Evolutionary conservation across 768 basidiomycete species (phyloP).

Genomic region (Boletus patriciae): DNA sequence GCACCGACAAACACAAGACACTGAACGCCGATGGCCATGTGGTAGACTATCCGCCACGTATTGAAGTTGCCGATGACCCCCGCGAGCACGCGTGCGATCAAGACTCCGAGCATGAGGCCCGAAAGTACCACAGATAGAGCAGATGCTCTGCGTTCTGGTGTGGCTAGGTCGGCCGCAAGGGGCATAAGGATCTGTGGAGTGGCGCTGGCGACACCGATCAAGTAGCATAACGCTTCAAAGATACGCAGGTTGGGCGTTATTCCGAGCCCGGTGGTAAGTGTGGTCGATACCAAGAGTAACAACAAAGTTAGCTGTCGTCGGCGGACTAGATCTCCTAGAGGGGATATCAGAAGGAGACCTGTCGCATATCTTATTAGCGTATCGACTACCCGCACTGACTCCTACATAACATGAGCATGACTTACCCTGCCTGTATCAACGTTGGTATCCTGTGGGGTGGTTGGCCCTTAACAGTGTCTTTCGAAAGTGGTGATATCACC

Average conservation of each 20-base stretch:
- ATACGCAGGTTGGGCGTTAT: conserved; percentile 56
- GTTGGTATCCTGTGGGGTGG: conserved; percentile 54
- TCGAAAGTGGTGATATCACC: conserved; percentile 2
- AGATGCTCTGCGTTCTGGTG: conserved; percentile 66
- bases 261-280: conserved; percentile 71
- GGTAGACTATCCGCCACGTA: conserved; percentile 76
- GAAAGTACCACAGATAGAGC: conserved; percentile 76
- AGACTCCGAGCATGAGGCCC: conserved; percentile 67
- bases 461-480: background rate
- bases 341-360: conserved; percentile 74
- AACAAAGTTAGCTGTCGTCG: conserved; percentile 67
- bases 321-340: conserved; percentile 80
- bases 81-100: conserved; percentile 71
- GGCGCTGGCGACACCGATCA: conserved; percentile 71
- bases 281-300: conserved; percentile 51
- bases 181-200: conserved; percentile 76
- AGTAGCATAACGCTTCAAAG: conserved; percentile 68
- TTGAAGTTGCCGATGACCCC: conserved; percentile 73
- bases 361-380: conserved; percentile 55
- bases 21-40: conserved; percentile 74
- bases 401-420: background rate
- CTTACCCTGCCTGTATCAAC: conserved; percentile 65
- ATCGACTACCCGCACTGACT: background rate
- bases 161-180: conserved; percentile 78
- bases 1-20: conserved; percentile 53